phyloP scores from a whole-genome alignment of 2,329 filamentous ascomycete species.

The Aspergillus novoparasiticus region DNA sequence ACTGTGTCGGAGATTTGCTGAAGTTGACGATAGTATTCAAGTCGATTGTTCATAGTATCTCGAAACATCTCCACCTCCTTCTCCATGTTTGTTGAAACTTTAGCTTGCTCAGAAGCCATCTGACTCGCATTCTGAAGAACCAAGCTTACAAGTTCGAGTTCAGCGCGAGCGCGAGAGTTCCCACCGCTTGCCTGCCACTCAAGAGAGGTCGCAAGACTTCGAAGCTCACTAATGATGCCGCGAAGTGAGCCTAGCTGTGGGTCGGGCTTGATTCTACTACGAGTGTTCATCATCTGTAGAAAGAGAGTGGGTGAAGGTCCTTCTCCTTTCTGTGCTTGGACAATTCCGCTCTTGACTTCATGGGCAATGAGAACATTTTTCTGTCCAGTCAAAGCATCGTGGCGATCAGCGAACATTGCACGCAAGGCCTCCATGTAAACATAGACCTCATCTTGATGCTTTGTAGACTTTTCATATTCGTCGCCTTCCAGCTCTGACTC shows the following conservation, averaged over 20 bases:
- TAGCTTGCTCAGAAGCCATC: constrained; percentile 56
- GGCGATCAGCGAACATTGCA: constrained; percentile 75
- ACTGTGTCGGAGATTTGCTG: constrained; percentile 91
- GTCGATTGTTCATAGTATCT: constrained; percentile 76
- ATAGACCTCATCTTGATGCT: constrained; percentile 84
- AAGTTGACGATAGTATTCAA: constrained; percentile 89
- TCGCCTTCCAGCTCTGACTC: constrained; percentile 78
- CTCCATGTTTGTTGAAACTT: constrained; percentile 54
- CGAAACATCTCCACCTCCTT: constrained; percentile 75
- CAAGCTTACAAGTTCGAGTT: constrained; percentile 65
- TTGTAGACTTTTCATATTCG: constrained; percentile 85
- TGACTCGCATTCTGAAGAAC: constrained; percentile 63
- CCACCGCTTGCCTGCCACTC: constrained; percentile 60
- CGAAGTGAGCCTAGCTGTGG: constrained; percentile 66
- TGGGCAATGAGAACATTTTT: constrained; percentile 73
- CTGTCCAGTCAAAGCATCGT: constrained; percentile 74
- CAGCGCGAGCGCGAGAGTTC: constrained; percentile 59
- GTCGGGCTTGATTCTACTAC: constrained; percentile 48
- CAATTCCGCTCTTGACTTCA: constrained; percentile 67
- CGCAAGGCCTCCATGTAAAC: constrained; percentile 80
- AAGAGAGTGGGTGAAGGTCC: constrained; percentile 73
- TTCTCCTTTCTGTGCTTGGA: constrained; percentile 62
- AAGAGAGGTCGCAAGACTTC: constrained; percentile 62
- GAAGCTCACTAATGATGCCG: constrained; percentile 69
- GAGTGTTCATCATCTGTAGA: constrained; percentile 49